Conservation (phyloP, 2,329 filamentous ascomycete species). For the Pleomassaria siparia region DNA sequence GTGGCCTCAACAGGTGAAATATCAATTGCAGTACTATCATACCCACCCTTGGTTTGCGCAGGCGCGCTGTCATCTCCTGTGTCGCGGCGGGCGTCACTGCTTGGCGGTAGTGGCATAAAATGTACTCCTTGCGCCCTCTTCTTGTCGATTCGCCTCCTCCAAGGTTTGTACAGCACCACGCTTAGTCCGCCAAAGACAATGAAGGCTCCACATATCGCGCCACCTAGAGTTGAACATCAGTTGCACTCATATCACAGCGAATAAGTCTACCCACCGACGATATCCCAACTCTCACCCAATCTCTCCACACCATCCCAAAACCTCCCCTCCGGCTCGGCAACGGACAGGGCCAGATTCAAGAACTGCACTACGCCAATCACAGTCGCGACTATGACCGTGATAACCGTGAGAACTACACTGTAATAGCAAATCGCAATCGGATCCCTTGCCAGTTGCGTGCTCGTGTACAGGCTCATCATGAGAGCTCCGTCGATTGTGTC, state of each 20-base stretch:
- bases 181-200: slow-evolving; percentile 74
- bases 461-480: slow-evolving; percentile 93
- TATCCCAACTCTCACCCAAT: slow-evolving; percentile 38
- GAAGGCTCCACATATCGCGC: slow-evolving; percentile 82
- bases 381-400: slow-evolving; percentile 81
- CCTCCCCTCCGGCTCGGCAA: slow-evolving; percentile 69
- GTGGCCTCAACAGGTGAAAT: slow-evolving; percentile 20
- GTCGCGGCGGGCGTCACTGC: background rate
- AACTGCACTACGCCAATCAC: slow-evolving; percentile 87
- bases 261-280: slow-evolving; percentile 29
- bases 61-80: slow-evolving; percentile 14
- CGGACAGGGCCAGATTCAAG: slow-evolving; percentile 74
- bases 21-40: background rate
- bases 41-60: background rate
- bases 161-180: slow-evolving; percentile 75
- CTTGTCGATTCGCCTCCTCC: slow-evolving; percentile 64
- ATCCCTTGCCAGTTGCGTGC: slow-evolving; percentile 74
- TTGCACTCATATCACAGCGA: background rate
- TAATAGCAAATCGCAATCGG: slow-evolving; percentile 92
- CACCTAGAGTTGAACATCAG: slow-evolving; percentile 47
- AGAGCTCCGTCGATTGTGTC: slow-evolving; percentile 91
- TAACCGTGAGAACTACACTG: slow-evolving; percentile 79
- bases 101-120: slow-evolving; percentile 29
- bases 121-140: slow-evolving; percentile 29
- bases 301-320: slow-evolving; percentile 89